These are phyloP conservation scores for Lactarius sanguifluus DNA, from an alignment of 768 basidiomycete genomes.

Conservation along the genomic window DNA sequence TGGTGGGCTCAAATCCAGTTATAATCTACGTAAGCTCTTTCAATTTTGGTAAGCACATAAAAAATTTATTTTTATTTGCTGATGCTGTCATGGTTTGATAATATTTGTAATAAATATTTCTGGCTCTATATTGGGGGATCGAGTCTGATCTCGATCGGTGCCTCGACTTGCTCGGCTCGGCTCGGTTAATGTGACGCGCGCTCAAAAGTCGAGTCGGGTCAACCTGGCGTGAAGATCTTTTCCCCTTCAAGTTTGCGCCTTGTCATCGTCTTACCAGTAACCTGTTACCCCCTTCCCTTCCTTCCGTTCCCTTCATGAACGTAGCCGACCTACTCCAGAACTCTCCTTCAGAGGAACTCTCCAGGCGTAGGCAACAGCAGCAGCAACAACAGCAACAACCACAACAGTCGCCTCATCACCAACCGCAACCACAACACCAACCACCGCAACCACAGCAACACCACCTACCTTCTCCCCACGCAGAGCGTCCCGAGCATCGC, in stretches of 20 bases:
- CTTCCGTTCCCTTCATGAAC: conserved; percentile 51
- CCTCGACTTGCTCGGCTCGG: not conserved
- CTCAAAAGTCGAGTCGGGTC: conserved; percentile 1
- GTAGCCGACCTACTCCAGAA: conserved; percentile 68
- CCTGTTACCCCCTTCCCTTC: not conserved
- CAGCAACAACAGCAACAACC: conserved; percentile 32
- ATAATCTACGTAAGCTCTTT: too few species aligned
- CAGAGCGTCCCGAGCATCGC: conserved; percentile 32
- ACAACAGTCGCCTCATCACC: conserved; percentile 33
- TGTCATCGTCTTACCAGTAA: not conserved
- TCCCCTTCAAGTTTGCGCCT: not conserved
- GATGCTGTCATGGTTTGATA: too few species aligned
- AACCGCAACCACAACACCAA: conserved; percentile 35
- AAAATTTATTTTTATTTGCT: too few species aligned
- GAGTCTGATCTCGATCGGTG: conserved; percentile 1
- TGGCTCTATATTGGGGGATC: too few species aligned
- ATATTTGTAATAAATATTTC: not conserved
- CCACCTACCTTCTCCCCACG: conserved; percentile 32
- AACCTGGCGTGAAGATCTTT: not conserved
- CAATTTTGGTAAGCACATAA: too few species aligned
- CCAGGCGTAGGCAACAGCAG: conserved; percentile 33
- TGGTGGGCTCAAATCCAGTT: too few species aligned
- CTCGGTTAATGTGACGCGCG: not conserved
- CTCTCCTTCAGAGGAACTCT: conserved; percentile 60
- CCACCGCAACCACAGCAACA: conserved; percentile 32